phyloP scores from a whole-genome alignment of 257 asterid genomes.

The Rauvolfia tetraphylla region DNA sequence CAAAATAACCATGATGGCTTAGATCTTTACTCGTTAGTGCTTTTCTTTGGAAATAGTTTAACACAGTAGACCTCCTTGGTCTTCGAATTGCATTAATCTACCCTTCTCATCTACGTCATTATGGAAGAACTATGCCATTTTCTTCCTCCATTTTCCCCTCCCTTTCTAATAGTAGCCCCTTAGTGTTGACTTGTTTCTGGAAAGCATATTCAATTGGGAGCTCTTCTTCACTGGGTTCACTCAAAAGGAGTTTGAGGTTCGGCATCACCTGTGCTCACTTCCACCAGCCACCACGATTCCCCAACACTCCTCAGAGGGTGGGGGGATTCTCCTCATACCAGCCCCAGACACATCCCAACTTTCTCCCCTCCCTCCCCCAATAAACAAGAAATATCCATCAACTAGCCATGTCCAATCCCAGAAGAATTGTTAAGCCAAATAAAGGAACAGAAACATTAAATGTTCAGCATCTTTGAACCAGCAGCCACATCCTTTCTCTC shows the following conservation, averaged over 20 bases:
- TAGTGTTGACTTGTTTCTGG: not conserved
- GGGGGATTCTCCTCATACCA: no score
- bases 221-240: not conserved
- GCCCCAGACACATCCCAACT: not conserved
- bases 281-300: not conserved
- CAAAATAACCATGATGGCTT: not conserved
- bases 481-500: not conserved
- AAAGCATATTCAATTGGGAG: not conserved
- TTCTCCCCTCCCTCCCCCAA: not conserved
- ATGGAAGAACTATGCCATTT: not conserved
- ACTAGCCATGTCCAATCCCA: not conserved
- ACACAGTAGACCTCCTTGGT: not conserved
- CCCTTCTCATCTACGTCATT: not conserved
- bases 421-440: no score
- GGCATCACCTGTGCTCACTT: not conserved
- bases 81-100: not conserved
- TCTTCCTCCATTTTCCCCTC: not conserved
- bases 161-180: not conserved
- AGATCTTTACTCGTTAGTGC: not conserved
- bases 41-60: not conserved
- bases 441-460: not conserved
- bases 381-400: not conserved
- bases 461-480: not conserved
- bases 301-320: no score
- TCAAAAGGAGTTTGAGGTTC: not conserved